Base-by-base conservation (phyloP, 306 rosid genomes). In the Fragaria ananassa region DNA sequence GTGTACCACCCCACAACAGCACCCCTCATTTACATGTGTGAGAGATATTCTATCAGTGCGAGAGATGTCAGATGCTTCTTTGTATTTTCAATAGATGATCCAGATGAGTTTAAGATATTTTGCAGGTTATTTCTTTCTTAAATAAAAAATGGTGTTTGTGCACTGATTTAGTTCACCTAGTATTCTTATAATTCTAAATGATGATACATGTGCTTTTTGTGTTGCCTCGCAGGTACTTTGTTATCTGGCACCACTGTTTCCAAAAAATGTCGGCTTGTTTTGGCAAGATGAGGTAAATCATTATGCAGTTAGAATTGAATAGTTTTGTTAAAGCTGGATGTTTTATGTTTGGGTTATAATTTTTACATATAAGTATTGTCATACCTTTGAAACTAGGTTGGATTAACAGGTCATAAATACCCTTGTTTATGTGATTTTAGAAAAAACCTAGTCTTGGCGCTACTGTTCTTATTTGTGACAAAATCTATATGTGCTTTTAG, bases 221-320 rank as follows among this genome's bases (percentile, higher is more conserved):
- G 21, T 68, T 82, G 54, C 44, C 72, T 47, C 57, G 74, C 83
- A 94, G 98, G 97, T 94, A 85, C 89, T 92, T 70, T 92, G 91
- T 79, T 86, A 83, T 80, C 80, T 94, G 66, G 97, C 98, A 51
- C 97, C 97, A 61, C 89, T 94, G 56, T 94, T 91, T 81, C 98
- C 98, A 7, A 94, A 88, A 88, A 84, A 90, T 85, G 86, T 89
- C 76, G 86, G 80, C 77, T 82, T 87, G 87, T 89, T 86, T 83
- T 94, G 97, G 98, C 97, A 92, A 80, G 98, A 94, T 71, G 98
- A 91, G 98, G 98, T 94, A 92, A 62, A 87, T 70, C 64, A 35
- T 79, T 61, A 63, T 73, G 61, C 67, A 53, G 60, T 63, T 27
- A 67, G 69, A 45, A 45, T 58, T 34, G 39, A 41, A 23, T 72